Conservation (phyloP, 2,329 filamentous ascomycete genomes). For the Pseudopithomyces chartarum region DNA sequence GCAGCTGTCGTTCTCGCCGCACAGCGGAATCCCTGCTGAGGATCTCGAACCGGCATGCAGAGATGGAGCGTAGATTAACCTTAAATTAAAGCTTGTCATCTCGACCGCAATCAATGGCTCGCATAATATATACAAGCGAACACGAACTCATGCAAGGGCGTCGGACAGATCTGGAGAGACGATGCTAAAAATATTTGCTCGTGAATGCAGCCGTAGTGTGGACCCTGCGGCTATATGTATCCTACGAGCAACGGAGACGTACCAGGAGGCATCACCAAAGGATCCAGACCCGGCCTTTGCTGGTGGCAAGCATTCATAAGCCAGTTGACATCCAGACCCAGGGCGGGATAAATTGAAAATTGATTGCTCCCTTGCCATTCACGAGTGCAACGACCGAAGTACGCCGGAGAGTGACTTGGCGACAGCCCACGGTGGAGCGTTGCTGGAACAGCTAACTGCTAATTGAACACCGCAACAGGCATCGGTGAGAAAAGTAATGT, state of each 20-base stretch:
- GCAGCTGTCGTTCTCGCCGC: slow-evolving; percentile 21
- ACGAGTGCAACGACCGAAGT: slow-evolving; percentile 19
- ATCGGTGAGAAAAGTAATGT: too few species aligned
- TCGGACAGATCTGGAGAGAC: slow-evolving; percentile 21
- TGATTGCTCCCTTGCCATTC: slow-evolving; percentile 37
- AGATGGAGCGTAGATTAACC: slow-evolving; percentile 46
- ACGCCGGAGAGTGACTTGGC: slow-evolving; percentile 22
- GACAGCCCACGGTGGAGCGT: slow-evolving; percentile 3
- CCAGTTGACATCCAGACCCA: slow-evolving; percentile 25
- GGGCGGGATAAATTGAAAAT: slow-evolving; percentile 37
- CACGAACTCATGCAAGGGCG: slow-evolving; percentile 35
- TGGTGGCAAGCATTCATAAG: slow-evolving; percentile 17
- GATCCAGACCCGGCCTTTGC: slow-evolving; percentile 31
- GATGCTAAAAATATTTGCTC: slow-evolving; percentile 37
- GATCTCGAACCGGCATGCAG: slow-evolving; percentile 40
- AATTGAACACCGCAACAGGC: too few species aligned
- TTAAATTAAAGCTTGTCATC: slow-evolving; percentile 48
- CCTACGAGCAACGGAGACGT: slow-evolving; percentile 8
- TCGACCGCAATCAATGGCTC: slow-evolving; percentile 24
- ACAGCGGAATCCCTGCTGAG: slow-evolving; percentile 33
- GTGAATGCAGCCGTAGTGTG: slow-evolving; percentile 19
- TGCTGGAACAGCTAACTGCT: not conserved
- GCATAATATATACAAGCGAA: slow-evolving; percentile 34
- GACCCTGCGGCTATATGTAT: slow-evolving; percentile 15
- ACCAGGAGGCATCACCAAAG: slow-evolving; percentile 20